phyloP scores from a whole-genome alignment of 73 alveolate species.

The Symbiodinium natans region DNA sequence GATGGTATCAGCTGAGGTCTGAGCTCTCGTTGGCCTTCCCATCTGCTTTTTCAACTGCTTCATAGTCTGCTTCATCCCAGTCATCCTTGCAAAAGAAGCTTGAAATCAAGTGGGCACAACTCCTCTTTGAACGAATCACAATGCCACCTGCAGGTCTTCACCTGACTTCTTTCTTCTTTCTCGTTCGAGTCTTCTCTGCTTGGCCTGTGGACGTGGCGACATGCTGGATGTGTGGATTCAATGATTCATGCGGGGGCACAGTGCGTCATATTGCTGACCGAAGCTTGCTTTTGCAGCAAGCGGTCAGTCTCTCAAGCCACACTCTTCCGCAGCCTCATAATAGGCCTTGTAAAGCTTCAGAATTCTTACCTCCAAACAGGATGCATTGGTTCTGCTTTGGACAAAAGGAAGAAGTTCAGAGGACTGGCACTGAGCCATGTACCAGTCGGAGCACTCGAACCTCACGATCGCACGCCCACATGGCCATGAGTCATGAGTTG shows the following conservation, averaged over 20 bases:
- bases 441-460: slow-evolving; percentile 5
- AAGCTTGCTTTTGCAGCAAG: no score
- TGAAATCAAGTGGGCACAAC: neutral
- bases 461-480: neutral
- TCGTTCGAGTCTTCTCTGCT: slow-evolving; percentile 59
- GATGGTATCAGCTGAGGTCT: neutral
- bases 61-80: slow-evolving; percentile 91
- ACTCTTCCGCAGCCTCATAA: slow-evolving; percentile 32
- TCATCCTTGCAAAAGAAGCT: neutral
- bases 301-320: no score
- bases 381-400: no score
- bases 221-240: neutral
- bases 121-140: neutral
- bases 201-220: slow-evolving; percentile 29
- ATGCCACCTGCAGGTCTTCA: neutral
- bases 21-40: slow-evolving; percentile 68
- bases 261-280: no score
- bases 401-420: neutral
- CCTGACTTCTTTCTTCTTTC: slow-evolving; percentile 57
- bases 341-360: slow-evolving; percentile 87
- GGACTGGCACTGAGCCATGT: neutral
- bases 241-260: neutral
- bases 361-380: slow-evolving; percentile 38
- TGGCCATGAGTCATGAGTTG: no score
- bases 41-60: slow-evolving; percentile 58